Evolutionary conservation across 805 yeast species (phyloP).

Genomic region (Komagataella pastoris): DNA sequence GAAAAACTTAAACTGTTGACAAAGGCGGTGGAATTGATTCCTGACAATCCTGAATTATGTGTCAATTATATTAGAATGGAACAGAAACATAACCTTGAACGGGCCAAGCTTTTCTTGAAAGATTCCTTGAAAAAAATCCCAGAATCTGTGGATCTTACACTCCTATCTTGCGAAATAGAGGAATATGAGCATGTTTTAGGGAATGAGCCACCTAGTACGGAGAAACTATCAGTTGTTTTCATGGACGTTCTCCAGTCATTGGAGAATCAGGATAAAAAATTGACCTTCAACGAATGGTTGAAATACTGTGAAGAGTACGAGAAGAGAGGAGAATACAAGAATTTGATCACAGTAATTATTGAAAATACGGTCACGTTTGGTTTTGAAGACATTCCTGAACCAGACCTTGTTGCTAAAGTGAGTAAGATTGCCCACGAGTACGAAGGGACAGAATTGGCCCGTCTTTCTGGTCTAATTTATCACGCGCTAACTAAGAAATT

Average conservation of each 20-base stretch:
- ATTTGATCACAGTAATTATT: neutral
- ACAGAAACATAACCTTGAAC: neutral
- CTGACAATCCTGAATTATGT: constrained; percentile 58
- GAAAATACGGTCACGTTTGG: neutral
- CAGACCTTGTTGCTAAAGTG: neutral
- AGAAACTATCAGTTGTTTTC: neutral
- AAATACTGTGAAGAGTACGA: neutral
- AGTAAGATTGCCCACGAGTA: neutral
- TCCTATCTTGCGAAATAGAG: neutral
- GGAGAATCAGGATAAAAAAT: too few species aligned
- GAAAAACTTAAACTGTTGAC: constrained; percentile 39
- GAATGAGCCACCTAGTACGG: neutral
- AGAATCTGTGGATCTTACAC: neutral
- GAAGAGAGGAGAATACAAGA: neutral
- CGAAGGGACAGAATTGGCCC: neutral
- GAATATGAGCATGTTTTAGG: neutral
- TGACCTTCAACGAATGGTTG: neutral
- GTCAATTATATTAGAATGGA: constrained; percentile 25
- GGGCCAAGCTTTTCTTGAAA: neutral
- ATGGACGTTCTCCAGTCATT: neutral
- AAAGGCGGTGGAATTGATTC: constrained; percentile 60
- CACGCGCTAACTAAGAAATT: neutral
- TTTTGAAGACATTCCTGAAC: neutral
- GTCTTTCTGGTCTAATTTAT: neutral
- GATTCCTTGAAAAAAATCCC: constrained; percentile 6